These are phyloP conservation scores for Rubia tinctorum DNA, from an alignment of 305 asterid genomes.

Conservation along the genomic window DNA sequence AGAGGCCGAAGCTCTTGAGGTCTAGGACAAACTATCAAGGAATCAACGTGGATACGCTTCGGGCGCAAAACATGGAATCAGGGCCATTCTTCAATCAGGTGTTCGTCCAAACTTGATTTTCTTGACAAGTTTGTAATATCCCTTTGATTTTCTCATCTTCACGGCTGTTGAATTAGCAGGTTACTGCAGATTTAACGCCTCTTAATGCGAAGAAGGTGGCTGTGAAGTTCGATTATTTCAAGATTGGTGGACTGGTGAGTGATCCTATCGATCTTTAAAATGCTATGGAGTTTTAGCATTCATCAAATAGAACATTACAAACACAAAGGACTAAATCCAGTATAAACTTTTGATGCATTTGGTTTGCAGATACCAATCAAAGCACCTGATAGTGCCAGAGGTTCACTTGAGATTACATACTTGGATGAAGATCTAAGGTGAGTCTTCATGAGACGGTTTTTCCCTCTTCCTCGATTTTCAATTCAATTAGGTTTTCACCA, in stretches of 20 bases:
- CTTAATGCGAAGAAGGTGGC: slow-evolving; percentile 70
- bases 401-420: slow-evolving; percentile 78
- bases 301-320: neutral
- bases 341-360: neutral
- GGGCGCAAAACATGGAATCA: slow-evolving; percentile 90
- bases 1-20: slow-evolving; percentile 87
- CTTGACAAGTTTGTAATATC: neutral
- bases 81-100: slow-evolving; percentile 91
- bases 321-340: no score
- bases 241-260: slow-evolving; percentile 84
- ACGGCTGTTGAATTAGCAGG: slow-evolving; percentile 29
- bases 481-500: neutral
- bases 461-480: neutral
- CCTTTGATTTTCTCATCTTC: neutral
- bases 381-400: slow-evolving; percentile 71
- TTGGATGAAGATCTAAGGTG: slow-evolving; percentile 80
- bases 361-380: slow-evolving; percentile 68
- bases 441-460: slow-evolving; percentile 5
- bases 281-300: neutral
- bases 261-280: no score
- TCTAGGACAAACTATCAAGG: slow-evolving; percentile 73
- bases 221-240: slow-evolving; percentile 77
- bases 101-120: neutral
- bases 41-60: slow-evolving; percentile 71
- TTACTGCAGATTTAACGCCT: slow-evolving; percentile 87